Evolutionary conservation across 169 alveolate species (phyloP), one percentile per base, ranked within the genome.

Genomic region (Babesia microti): DNA sequence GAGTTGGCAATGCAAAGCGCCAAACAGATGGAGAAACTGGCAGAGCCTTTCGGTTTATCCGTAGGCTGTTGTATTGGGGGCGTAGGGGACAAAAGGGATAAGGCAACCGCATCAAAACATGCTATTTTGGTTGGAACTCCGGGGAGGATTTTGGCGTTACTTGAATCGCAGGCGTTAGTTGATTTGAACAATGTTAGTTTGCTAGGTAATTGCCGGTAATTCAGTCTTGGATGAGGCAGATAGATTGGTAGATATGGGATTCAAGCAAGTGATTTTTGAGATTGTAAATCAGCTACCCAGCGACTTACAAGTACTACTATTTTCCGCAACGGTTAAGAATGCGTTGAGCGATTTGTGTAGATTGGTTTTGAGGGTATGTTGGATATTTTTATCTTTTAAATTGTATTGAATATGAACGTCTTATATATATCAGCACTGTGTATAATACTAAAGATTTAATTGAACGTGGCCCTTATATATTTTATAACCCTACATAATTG

Each of bases 141-240:
- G 1, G 79, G 72, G 21, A 40, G 72, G 3, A 52, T 68, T 23
- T 59, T 53, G 11, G 27, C 79, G 11, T 57, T 59, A 44, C n/a
- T 68, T 41, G 35, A 53, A n/a, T 41, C 35, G 23, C 71, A 65
- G 19, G 29, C 76, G n/a, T 23, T 65, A 9, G 44, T 41, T 19
- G 68, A 45, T 37, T 60, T 71, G 3, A 35, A 26, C 0, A 65
- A 68, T 24, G 43, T 66, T 3, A 59, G 55, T 39, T 34, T 65
- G 40, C 43, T 52, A 14, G 41, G 63, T 52, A 81, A 57, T 66
- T 57, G 42, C 22, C 11, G 34, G 21, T 6, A 41, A 15, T 4
- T n/a, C 67, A 21, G 88, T 90, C 2, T 57, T 90, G 22, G 97
- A 90, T 63, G 97, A 90, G 57, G 97, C 95, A 4, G 97, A 90